These are phyloP conservation scores for Candida sojae DNA, from an alignment of 1,139 yeast species.

Conservation along the genomic window DNA sequence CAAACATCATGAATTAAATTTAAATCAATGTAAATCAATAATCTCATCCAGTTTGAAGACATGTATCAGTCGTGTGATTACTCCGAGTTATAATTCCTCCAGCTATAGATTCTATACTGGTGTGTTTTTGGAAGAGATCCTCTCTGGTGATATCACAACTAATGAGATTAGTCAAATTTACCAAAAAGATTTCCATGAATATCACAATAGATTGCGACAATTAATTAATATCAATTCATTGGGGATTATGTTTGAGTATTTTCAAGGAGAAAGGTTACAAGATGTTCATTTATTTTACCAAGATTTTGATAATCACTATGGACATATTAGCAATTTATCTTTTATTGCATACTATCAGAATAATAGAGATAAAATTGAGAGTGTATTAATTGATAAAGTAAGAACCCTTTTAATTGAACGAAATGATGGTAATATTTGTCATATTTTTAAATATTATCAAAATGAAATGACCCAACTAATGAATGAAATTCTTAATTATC, in stretches of 20 bases:
- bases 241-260: conserved; percentile 8
- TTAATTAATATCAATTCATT: conserved; percentile 12
- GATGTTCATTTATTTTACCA: neutral
- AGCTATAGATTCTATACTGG: conserved; percentile 8
- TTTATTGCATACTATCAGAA: conserved; percentile 9
- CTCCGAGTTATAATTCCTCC: neutral
- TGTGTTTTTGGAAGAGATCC: conserved; percentile 6
- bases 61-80: neutral
- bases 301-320: neutral
- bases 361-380: conserved; percentile 4
- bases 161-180: conserved; percentile 16
- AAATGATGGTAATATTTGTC: conserved; percentile 5
- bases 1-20: neutral
- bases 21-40: neutral
- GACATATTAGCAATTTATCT: neutral
- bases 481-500: conserved; percentile 11
- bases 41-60: conserved; percentile 3
- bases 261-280: neutral
- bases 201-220: conserved; percentile 2
- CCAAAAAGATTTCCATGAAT: conserved; percentile 3
- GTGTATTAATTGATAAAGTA: conserved; percentile 9
- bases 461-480: conserved; percentile 11
- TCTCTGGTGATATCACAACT: neutral
- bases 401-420: neutral
- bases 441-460: conserved; percentile 16